Base-by-base conservation (phyloP, 2,329 filamentous ascomycete genomes). In the Elsinoe fawcettii region DNA sequence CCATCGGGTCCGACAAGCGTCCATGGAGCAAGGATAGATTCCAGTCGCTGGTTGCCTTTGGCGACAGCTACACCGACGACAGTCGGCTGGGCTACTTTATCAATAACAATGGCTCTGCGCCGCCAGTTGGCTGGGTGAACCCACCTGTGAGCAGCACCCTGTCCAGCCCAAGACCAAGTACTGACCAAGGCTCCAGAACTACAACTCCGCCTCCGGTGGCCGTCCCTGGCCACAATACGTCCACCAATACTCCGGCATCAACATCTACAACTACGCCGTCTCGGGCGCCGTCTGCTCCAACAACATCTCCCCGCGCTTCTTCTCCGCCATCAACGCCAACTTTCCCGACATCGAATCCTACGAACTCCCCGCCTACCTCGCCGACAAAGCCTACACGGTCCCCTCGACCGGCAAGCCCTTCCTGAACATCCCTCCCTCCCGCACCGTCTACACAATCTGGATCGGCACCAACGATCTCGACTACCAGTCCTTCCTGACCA, bases 401-500 rank as follows among this genome's bases (percentile, higher is more conserved):
- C 60, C 67, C 1, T 23, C 30, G 16, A 70, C 73, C 56, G 73
- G 72, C 55, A 71, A 66, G 1, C 69, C 70, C 5, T 71, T 73
- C 65, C 69, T 80, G 58, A 66, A 69, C 32, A 72, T 74, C 46
- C 76, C 74, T 1, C 63, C 77, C 1, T 71, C 80, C 27, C 82
- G 84, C 61, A 88, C 86, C 0, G 82, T 88, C 2, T 91, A 90
- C 65, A 78, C 82, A 1, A 79, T 91, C 53, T 91, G 86, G 86
- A 90, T 91, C 64, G 88, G 88, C 2, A 90, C 87, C 22, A 92
- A 92, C 66, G 88, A 93, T 65, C 74, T 92, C 8, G 87, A 87
- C 20, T 76, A 75, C 58, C 70, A 76, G 54, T 85, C 79, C 7
- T 86, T 90, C 66, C 68, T 91, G 30, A 82, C 78, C 3, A 85